Evolutionary conservation across 2,329 filamentous ascomycete genomes (phyloP), one percentile per base, ranked within the genome.

Genomic region (Botryotinia convoluta): DNA sequence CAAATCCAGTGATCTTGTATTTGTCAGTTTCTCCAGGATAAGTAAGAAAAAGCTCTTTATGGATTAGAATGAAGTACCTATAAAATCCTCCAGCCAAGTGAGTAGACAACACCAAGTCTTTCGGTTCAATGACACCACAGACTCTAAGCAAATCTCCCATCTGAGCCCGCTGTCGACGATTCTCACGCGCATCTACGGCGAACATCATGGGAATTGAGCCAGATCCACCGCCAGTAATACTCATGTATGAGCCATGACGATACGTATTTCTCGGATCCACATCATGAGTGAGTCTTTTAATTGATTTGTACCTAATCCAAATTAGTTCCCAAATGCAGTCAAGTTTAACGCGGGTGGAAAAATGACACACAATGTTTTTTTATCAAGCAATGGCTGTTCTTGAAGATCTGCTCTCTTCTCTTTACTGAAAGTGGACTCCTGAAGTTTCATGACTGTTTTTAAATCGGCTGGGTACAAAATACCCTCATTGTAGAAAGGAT

Each of bases 101-200:
- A 44, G 42, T 67, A n/a, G 63, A 35, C 14, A 67, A 51, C n/a
- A 67, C 63, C 10, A 51, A 26, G 9, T 67, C 63, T 51, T 16
- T 29, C 1, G 63, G 18, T 18, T 51, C n/a, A 37, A 67, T 51
- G 0, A 67, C 63, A n/a, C 63, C 44, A 29, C 63, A 67, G 14
- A 67, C 3, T 18, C 20, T 67, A 10, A 67, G 45, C 18, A 67
- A 51, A 3, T 48, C 9, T 51, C 63, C 63, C 63, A 67, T 67
- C 26, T 35, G 63, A 51, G 63, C 63, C 35, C 63, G n/a, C 14
- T 67, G 63, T 67, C 63, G 63, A 67, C 63, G 63, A 37, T 67
- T 67, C 18, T 67, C 63, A 67, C 51, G 44, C 42, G 18, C 63
- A 26, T 67, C 63, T 20, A 67, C 63, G 44, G 63, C 63, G 26